Conservation (phyloP, 2,329 filamentous ascomycete species). For the Xylariaceae sp. region DNA sequence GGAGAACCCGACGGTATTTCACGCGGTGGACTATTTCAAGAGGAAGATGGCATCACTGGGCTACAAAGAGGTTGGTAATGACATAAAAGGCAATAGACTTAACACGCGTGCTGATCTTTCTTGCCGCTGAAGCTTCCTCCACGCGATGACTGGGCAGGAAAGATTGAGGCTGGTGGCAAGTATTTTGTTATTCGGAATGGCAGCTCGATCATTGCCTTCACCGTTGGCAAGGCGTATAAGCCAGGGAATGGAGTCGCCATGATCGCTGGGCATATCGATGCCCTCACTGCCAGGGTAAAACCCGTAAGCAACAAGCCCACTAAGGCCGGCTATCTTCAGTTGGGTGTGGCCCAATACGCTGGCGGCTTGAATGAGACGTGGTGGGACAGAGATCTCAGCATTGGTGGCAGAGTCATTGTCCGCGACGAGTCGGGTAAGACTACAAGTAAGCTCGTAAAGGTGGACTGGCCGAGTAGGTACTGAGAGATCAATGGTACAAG, state of each 20-base stretch:
- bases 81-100: not conserved
- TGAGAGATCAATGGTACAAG: not conserved
- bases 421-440: constrained; percentile 80
- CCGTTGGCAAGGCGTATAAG: constrained; percentile 79
- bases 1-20: constrained; percentile 91
- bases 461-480: constrained; percentile 79
- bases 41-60: constrained; percentile 73
- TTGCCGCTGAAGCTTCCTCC: constrained; percentile 65
- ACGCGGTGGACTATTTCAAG: constrained; percentile 81
- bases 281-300: constrained; percentile 88
- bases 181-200: constrained; percentile 90
- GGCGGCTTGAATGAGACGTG: constrained; percentile 87
- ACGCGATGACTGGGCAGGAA: constrained; percentile 75
- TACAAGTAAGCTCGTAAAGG: constrained; percentile 79
- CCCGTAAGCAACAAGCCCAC: constrained; percentile 85
- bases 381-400: constrained; percentile 95
- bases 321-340: constrained; percentile 84
- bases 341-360: constrained; percentile 92
- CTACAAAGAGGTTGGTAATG: constrained; percentile 68
- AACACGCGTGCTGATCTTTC: constrained; percentile 11
- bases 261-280: constrained; percentile 91
- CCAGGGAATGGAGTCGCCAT: constrained; percentile 87
- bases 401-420: constrained; percentile 88
- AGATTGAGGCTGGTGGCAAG: constrained; percentile 79
- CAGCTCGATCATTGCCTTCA: constrained; percentile 84